Evolutionary conservation across 2,329 filamentous ascomycete genomes (phyloP), one percentile per base, ranked within the genome.

Genomic region (Talaromyces sp.): DNA sequence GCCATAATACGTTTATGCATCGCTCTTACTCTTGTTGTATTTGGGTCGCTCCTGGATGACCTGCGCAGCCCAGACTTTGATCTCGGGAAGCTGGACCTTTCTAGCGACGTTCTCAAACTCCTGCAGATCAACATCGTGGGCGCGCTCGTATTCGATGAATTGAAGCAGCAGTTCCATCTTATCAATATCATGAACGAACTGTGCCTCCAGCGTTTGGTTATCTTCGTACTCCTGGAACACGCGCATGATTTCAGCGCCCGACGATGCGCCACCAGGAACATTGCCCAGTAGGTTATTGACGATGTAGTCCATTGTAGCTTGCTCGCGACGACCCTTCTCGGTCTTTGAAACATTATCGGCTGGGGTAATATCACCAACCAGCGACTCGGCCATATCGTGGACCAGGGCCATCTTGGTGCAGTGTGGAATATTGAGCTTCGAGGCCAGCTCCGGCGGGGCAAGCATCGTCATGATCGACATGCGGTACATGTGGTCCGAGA

Each of bases 401-500:
- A 99, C 80, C 30, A 99, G 82, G 22, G 91, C 93, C 92, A 99
- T 97, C 76, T 90, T 90, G 65, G 91, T 93, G 80, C 94, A 99
- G 63, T 86, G 87, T 22, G 82, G 75, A 35, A 96, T 81, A 70
- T 97, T 88, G 66, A 97, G 80, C 35, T 82, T 83, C 0, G 84
- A 75, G 2, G 86, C 81, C 10, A 97, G 83, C 1, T 87, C 76
- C 0, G 89, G 81, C 1, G 94, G 93, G 2, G 91, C 91, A 60
- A 97, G 84, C 86, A 99, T 90, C 59, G 90, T 91, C 73, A 99
- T 91, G 63, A 99, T 84, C 45, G 92, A 91, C 94, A 99, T 99
- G 76, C 94, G 91, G 77, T 97, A 99, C 94, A 99, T 99, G 81
- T 99, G 94, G 77, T 99, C 94, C 49, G 90, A 84, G 69, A 99